Evolutionary conservation across 163 green algal genomes (phyloP).

Genomic region (Scenedesmus sp.): DNA sequence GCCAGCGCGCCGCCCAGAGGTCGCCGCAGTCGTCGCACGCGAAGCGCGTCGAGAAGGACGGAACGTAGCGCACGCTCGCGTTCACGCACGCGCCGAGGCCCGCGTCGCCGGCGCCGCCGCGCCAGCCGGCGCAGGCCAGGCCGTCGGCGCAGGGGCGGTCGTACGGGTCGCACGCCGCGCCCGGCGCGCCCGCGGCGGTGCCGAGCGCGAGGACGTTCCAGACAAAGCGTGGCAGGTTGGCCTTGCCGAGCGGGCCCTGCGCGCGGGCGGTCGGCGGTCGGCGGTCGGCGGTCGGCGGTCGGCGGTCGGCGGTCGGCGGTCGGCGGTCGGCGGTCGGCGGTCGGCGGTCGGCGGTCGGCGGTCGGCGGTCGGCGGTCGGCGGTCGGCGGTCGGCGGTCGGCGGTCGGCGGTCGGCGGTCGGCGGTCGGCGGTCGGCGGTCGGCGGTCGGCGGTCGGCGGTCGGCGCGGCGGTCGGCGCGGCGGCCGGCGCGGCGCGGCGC

Average conservation of each 20-base stretch:
- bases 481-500: no score
- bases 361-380: no score
- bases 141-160: constrained; percentile 6
- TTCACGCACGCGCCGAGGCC: constrained; percentile 46
- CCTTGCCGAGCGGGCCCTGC: constrained; percentile 6
- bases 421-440: no score
- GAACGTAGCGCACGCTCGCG: constrained; percentile 40
- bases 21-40: constrained; percentile 37
- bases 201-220: constrained; percentile 39
- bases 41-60: constrained; percentile 30
- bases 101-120: background rate
- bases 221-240: constrained; percentile 24
- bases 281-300: no score
- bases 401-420: no score
- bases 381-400: no score
- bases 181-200: background rate
- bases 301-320: no score
- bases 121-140: constrained; percentile 42
- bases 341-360: no score
- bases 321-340: no score
- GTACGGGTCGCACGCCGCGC: constrained; percentile 24
- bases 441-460: no score
- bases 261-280: background rate
- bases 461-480: no score
- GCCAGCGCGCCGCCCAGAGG: constrained; percentile 6